phyloP scores from a whole-genome alignment of 148 eudicot species.

The Rhododendron henanense region DNA sequence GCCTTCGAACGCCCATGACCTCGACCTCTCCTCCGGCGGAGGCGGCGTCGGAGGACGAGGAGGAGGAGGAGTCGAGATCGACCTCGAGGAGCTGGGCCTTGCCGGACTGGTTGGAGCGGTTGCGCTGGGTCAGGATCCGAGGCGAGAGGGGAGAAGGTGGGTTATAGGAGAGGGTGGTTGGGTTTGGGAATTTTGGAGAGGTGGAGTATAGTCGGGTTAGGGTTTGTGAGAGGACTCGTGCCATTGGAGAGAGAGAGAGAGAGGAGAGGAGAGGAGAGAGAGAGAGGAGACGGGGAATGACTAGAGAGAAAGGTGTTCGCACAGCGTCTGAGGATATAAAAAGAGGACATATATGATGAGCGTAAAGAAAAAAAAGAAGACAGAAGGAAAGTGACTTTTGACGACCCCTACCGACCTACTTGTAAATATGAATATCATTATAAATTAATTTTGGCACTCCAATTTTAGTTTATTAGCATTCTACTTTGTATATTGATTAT shows the following conservation, averaged over 20 bases:
- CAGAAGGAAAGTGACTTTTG: neutral
- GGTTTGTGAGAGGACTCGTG: conserved; percentile 42
- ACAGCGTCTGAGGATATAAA: neutral
- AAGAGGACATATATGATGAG: neutral
- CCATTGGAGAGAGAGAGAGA: conserved; percentile 24
- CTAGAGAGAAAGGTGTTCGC: neutral
- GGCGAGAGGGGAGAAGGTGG: conserved; percentile 4
- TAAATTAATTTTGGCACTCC: too few species aligned
- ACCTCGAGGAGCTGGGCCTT: conserved; percentile 51
- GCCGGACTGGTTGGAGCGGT: conserved; percentile 26
- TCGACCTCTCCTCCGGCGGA: conserved; percentile 6
- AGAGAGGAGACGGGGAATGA: neutral
- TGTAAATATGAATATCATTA: too few species aligned
- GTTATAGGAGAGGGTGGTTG: neutral
- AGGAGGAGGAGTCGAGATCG: conserved; percentile 36
- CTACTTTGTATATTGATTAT: too few species aligned
- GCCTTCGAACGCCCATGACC: conserved; percentile 26
- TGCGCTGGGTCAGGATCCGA: conserved; percentile 18
- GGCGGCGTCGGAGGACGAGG: neutral
- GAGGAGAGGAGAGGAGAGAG: conserved; percentile 1
- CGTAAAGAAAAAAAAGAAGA: neutral
- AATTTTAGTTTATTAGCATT: too few species aligned
- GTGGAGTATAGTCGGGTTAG: conserved; percentile 24
- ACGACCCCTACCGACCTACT: too few species aligned
- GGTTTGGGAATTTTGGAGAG: conserved; percentile 3